A percentile compares a stretch with the other conserved stretches of the same genome.
These are phyloP conservation scores for Candida caryicola DNA, from an alignment of 805 yeast species.

Conservation along the genomic window DNA sequence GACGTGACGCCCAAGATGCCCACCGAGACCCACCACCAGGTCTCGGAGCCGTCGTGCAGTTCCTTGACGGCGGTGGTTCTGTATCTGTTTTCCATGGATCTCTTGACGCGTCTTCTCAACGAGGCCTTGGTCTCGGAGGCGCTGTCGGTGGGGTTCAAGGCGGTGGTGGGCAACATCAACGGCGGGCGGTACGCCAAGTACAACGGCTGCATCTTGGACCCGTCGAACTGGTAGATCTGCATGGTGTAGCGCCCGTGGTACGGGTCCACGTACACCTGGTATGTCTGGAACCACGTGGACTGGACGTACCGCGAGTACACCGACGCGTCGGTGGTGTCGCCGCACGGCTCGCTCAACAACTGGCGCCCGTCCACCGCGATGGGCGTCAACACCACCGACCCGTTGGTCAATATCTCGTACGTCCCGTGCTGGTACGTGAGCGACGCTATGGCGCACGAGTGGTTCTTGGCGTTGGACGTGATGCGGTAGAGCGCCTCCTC, in stretches of 20 bases:
- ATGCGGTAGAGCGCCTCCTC: constrained; percentile 90
- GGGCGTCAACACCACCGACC: constrained; percentile 69
- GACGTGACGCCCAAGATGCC: constrained; percentile 43
- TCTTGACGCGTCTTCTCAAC: constrained; percentile 50
- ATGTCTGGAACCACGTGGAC: constrained; percentile 56
- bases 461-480: constrained; percentile 64
- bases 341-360: constrained; percentile 82
- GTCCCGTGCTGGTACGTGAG: constrained; percentile 88
- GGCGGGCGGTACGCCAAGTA: constrained; percentile 93
- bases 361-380: constrained; percentile 90
- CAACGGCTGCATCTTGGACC: constrained; percentile 78
- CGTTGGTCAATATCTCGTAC: constrained; percentile 60
- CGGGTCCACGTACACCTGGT: constrained; percentile 59
- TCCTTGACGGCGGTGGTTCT: constrained; percentile 70
- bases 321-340: constrained; percentile 44
- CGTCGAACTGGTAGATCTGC: constrained; percentile 73
- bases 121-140: constrained; percentile 34
- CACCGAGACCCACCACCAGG: constrained; percentile 57
- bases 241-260: constrained; percentile 84
- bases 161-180: constrained; percentile 89
- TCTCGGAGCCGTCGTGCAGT: constrained; percentile 33
- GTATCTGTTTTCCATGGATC: constrained; percentile 76
- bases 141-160: constrained; percentile 78
- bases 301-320: constrained; percentile 72
- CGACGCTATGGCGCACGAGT: constrained; percentile 80